phyloP scores from a whole-genome alignment of 2,329 filamentous ascomycete genomes.

The Aschersonia sp. region DNA sequence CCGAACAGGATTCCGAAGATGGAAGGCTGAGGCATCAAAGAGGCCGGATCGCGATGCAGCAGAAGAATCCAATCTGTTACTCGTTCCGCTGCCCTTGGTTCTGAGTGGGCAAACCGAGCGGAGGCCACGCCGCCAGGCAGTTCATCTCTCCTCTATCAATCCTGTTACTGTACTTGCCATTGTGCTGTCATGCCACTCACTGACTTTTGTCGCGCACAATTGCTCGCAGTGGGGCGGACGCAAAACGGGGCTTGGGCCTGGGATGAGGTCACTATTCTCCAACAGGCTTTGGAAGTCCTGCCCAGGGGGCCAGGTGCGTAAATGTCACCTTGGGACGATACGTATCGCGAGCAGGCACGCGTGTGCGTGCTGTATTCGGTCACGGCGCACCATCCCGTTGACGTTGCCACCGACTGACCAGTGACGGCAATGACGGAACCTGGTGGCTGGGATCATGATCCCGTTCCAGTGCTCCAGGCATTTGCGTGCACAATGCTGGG shows the following conservation, averaged over 20 bases:
- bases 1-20: neutral
- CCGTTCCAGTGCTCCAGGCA: neutral
- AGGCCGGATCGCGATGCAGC: too few relatives aligned
- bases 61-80: too few relatives aligned
- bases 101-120: too few relatives aligned
- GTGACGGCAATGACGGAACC: neutral
- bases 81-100: too few relatives aligned
- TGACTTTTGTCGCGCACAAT: neutral
- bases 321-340: too few relatives aligned
- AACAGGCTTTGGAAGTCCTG: neutral
- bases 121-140: too few relatives aligned
- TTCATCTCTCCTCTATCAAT: neutral
- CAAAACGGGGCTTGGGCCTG: neutral
- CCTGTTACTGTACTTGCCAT: neutral
- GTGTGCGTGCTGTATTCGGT: too few relatives aligned
- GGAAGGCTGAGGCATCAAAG: too few relatives aligned
- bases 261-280: neutral
- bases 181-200: neutral
- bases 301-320: too few relatives aligned
- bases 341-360: too few relatives aligned
- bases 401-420: neutral
- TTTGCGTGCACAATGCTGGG: neutral
- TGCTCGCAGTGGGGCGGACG: neutral
- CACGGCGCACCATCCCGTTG: neutral
- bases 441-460: neutral